Conservation (phyloP, 179 eudicot species). For the Gypsophila paniculata region DNA sequence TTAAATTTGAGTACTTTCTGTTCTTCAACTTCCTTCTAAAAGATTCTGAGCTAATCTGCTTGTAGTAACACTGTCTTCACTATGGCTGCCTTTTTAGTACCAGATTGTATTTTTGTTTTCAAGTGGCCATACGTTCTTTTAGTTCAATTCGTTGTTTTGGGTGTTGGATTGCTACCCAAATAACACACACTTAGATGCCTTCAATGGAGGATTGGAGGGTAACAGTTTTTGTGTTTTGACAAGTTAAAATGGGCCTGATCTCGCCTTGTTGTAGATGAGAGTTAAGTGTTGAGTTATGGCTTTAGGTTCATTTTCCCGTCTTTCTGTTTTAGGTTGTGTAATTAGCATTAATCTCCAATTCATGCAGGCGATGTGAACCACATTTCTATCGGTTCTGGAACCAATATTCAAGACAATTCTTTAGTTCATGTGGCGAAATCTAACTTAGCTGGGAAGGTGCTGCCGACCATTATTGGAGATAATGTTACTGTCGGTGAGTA, state of each 20-base stretch:
- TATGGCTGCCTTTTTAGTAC: neutral
- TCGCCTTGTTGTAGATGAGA: neutral
- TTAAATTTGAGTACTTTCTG: neutral
- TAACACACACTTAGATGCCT: neutral
- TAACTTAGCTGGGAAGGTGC: conserved; percentile 77
- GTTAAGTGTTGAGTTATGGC: neutral
- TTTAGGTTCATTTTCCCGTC: conserved; percentile 2
- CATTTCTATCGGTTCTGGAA: conserved; percentile 74
- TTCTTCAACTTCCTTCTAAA: neutral
- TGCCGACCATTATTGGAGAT: conserved; percentile 84
- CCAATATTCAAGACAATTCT: conserved; percentile 91
- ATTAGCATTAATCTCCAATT: neutral
- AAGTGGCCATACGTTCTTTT: neutral
- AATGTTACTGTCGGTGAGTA: conserved; percentile 91
- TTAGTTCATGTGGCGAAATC: conserved; percentile 96
- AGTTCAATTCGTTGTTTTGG: neutral
- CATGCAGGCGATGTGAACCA: conserved; percentile 82
- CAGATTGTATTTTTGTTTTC: neutral
- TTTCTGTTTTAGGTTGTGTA: conserved; percentile 4
- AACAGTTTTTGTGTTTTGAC: neutral
- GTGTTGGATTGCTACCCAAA: neutral
- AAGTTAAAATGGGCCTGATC: neutral
- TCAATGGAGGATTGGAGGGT: too few relatives aligned
- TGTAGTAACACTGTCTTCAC: neutral
- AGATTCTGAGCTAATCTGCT: neutral